Evolutionary conservation across 1,284 basidiomycete species (phyloP), one percentile per base, ranked within the genome.

Genomic region (Tylopilus orsonianus): DNA sequence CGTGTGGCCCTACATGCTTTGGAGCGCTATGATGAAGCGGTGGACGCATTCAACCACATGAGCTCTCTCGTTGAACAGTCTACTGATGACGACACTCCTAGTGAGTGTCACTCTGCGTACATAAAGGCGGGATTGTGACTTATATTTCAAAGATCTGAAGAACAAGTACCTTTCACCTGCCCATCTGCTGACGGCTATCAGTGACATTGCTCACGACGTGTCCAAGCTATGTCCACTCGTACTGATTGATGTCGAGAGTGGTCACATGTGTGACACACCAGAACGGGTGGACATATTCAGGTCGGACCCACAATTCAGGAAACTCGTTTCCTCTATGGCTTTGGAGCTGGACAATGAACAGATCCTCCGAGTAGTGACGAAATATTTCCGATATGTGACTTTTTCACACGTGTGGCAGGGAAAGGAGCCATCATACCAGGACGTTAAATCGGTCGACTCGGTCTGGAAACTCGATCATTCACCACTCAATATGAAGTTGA

Each of bases 351-450:
- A 53, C 13, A 13, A 34, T 8, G 13, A 4, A 8, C 52, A 23
- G 1, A 36, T 46, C 12, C 14, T 19, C 10, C 36, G 9, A 4
- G 45, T 40, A 5, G 50, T 46, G 6, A 8, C 9, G 8, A 8
- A 40, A 29, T 55, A 54, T 7, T 52, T 52, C 7, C 30, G 3
- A 38, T 54, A 52, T 13, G 51, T 50, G 18, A 52, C 10, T 6
- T n/a, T 52, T 8, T 52, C 50, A 4, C 51, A 52, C 19, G 50
- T 48, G 18, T 47, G 45, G 45, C 14, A 24, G 20, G 36, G 36
- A 12, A 34, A 39, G 22, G 49, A 53, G 1, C 49, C 49, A 8
- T 53, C 36, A 5, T 48, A 35, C 10, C 49, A 53, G 26, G 49
- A 48, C 13, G 37, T 51, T 18, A 39, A 24, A 4, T 5, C 2